Conservation (phyloP, 208 protist genomes). For the Leishmania tropica region DNA sequence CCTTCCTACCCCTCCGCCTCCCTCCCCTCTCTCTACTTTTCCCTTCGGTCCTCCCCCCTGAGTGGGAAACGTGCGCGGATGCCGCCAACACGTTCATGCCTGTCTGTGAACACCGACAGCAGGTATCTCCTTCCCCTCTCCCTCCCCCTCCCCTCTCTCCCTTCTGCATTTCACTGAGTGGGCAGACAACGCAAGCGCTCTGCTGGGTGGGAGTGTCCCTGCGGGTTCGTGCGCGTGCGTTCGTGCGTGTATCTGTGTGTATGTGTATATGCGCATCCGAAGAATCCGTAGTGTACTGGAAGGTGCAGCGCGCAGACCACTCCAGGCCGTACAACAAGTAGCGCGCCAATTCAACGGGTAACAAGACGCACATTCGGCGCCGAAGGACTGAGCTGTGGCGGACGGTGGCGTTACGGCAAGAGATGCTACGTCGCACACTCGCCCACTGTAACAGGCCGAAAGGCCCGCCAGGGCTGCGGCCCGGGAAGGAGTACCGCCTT, state of each 20-base stretch:
- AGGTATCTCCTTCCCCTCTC: background rate
- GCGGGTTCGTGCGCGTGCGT: background rate
- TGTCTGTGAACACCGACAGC: background rate
- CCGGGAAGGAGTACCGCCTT: slow-evolving; percentile 79
- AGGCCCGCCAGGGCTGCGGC: slow-evolving; percentile 75
- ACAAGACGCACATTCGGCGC: background rate
- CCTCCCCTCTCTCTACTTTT: background rate
- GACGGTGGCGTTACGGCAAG: background rate
- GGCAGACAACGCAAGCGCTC: background rate
- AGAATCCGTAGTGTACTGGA: background rate
- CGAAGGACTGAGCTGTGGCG: too few relatives aligned
- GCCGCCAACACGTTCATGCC: background rate
- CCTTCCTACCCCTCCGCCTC: background rate
- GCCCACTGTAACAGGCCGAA: slow-evolving; percentile 62
- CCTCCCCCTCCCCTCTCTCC: background rate
- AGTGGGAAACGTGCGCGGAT: background rate
- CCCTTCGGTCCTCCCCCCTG: background rate
- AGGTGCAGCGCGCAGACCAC: background rate
- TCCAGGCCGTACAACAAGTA: background rate
- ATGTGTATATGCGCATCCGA: background rate
- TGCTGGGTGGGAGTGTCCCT: background rate
- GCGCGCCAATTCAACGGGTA: background rate
- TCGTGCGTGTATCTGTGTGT: background rate
- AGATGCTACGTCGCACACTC: slow-evolving; percentile 74
- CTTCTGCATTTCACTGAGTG: background rate